Base-by-base conservation (phyloP, 768 basidiomycete species). In the Roridomyces roridus region DNA sequence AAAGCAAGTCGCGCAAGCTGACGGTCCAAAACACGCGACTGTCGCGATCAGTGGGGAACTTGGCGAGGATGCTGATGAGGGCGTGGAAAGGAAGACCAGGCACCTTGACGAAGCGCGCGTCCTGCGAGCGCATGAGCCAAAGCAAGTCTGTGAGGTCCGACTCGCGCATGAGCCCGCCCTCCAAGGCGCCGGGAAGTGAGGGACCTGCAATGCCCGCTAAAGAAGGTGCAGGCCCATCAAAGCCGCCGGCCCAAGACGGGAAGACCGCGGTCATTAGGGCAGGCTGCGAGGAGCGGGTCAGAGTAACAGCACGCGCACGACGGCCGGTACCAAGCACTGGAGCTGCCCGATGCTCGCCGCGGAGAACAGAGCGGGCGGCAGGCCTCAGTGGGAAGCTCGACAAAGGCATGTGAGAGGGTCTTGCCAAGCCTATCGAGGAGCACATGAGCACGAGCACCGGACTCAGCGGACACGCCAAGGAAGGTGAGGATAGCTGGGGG, bases 181-280 rank as follows among this genome's bases (percentile, higher is more conserved):
- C 85, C 36, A 91, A 69, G 2, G 85, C 81, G n/a, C 74, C 72
- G 42, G 86, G 82, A 12, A 89, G 76, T 25, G 76, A 78, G 44
- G 85, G 83, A 37, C 80, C 80, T 49, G 80, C 80, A 37, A 91
- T 71, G 15, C 88, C 86, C 29, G 82, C 80, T 34, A 92, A 79
- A 3, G 87, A 87, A 25, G 91, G 91, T 0, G 80, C 77, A 25
- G 82, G 79, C 34, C 87, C 86, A 55, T 86, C 83, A 68, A 93
- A 94, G 15, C 76, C 74, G 6, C 92, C 92, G 57, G 82, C 82
- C 92, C 92, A 94, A 10, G 79, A 81, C 3, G 92, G 91, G 73
- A 94, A 94, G 7, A 94, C 67, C 87, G 91, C 87, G 52, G 80
- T 75, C 92, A 93, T 92, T 24, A 94, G 77, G 64, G 93, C 92